Conservation (phyloP, 2,329 filamentous ascomycete species). For the Stemphylium beticola region DNA sequence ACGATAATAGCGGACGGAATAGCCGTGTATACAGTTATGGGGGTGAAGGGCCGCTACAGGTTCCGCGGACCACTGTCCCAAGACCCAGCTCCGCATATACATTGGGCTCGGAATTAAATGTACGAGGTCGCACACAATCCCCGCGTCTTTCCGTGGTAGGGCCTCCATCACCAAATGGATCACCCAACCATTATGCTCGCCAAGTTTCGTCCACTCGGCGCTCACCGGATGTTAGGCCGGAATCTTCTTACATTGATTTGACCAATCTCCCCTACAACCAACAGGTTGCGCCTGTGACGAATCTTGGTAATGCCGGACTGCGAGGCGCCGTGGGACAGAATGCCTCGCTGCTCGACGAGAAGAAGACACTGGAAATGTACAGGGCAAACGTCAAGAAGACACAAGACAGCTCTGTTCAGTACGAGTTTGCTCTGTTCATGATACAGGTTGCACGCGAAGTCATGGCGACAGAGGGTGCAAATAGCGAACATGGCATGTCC, state of each 20-base stretch:
- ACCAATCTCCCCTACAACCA: constrained; percentile 78
- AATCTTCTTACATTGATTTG: constrained; percentile 68
- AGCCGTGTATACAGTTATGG: constrained; percentile 39
- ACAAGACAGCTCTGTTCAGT: constrained; percentile 86
- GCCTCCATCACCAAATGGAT: constrained; percentile 47
- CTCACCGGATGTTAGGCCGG: constrained; percentile 64
- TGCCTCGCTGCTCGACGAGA: constrained; percentile 86
- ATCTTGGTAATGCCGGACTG: constrained; percentile 81
- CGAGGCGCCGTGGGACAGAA: constrained; percentile 83
- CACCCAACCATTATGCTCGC: constrained; percentile 53
- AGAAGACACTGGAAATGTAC: constrained; percentile 98
- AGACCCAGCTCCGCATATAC: constrained; percentile 81
- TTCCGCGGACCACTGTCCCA: constrained; percentile 64
- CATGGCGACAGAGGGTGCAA: constrained; percentile 34
- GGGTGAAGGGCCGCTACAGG: constrained; percentile 40
- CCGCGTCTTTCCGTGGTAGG: constrained; percentile 57
- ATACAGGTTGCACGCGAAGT: constrained; percentile 86
- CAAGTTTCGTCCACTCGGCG: constrained; percentile 59
- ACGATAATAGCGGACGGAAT: constrained; percentile 35
- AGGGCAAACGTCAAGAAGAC: constrained; percentile 97
- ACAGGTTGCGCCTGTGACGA: constrained; percentile 67
- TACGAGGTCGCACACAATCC: constrained; percentile 66
- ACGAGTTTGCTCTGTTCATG: constrained; percentile 95
- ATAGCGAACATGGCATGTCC: constrained; percentile 53
- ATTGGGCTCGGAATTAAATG: constrained; percentile 70